Evolutionary conservation across 2,329 filamentous ascomycete genomes (phyloP).

Genomic region (Dothideomycetes sp.): DNA sequence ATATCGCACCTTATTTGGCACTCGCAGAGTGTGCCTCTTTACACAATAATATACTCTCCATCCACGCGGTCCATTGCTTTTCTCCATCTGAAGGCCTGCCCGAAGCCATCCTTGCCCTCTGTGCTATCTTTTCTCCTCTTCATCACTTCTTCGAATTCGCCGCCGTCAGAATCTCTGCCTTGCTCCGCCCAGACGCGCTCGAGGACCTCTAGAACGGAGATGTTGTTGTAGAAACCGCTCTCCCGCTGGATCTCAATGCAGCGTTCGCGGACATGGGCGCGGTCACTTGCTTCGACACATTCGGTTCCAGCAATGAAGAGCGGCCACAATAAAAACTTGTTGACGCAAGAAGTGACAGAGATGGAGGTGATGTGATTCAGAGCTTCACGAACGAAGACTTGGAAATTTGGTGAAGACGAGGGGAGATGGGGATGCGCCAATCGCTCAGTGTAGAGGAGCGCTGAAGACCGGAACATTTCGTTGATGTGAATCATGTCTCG

Average conservation of each 20-base stretch:
- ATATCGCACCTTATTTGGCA: too few species aligned
- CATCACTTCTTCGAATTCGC: conserved; percentile 16
- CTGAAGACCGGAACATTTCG: conserved; percentile 81
- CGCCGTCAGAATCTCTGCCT: conserved; percentile 13
- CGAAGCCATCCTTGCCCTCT: conserved; percentile 13
- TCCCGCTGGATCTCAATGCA: conserved; percentile 80
- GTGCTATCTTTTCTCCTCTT: conserved; percentile 17
- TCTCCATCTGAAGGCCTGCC: conserved; percentile 37
- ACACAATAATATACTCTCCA: conserved; percentile 42
- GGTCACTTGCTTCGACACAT: conserved; percentile 71
- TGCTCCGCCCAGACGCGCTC: conserved; percentile 64
- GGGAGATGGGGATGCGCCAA: conserved; percentile 67
- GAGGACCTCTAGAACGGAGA: conserved; percentile 72
- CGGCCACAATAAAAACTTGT: conserved; percentile 90
- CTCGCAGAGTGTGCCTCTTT: too few species aligned
- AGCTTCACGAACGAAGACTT: conserved; percentile 70
- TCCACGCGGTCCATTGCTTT: conserved; percentile 39
- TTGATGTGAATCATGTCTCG: conserved; percentile 71
- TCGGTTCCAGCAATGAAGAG: conserved; percentile 85
- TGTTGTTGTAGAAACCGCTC: conserved; percentile 88
- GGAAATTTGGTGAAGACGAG: conserved; percentile 65
- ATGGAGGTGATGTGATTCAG: conserved; percentile 75
- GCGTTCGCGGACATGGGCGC: conserved; percentile 65
- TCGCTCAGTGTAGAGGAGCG: conserved; percentile 80
- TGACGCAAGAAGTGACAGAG: conserved; percentile 57